A percentile compares a stretch with the other conserved stretches of the same genome.
Evolutionary conservation across 2,329 filamentous ascomycete species (phyloP).

Genomic region (Macroventuria anomochaeta): DNA sequence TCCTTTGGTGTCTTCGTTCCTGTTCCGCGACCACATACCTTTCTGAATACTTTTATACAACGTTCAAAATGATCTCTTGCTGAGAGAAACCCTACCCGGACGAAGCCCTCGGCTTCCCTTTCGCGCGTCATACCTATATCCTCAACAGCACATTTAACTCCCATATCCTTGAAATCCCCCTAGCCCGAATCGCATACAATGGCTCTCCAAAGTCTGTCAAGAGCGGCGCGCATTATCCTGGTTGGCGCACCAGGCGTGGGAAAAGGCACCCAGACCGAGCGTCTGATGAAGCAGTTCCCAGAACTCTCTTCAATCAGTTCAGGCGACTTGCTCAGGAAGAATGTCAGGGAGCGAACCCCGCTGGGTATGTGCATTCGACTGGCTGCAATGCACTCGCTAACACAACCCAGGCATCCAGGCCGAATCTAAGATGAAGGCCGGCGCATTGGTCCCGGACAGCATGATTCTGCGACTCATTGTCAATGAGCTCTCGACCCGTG

Average conservation of each 20-base stretch:
- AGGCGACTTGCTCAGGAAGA: constrained; percentile 87
- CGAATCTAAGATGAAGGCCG: constrained; percentile 84
- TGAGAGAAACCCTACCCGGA: constrained; percentile 3
- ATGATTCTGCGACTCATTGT: constrained; percentile 93
- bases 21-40: neutral
- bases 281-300: constrained; percentile 83
- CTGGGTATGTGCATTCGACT: constrained; percentile 65
- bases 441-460: constrained; percentile 87
- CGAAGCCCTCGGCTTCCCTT: constrained; percentile 16
- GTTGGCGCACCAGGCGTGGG: constrained; percentile 96
- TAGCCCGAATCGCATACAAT: constrained; percentile 23
- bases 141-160: neutral
- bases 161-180: too few relatives aligned
- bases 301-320: constrained; percentile 92
- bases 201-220: constrained; percentile 44
- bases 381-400: constrained; percentile 19
- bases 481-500: constrained; percentile 82
- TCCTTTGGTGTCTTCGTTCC: constrained; percentile 6
- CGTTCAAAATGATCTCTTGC: constrained; percentile 12
- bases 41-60: neutral
- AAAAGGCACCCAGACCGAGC: constrained; percentile 94
- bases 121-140: neutral
- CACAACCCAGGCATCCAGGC: constrained; percentile 77
- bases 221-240: constrained; percentile 90
- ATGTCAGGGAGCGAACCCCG: constrained; percentile 87